A percentile compares a stretch with the other conserved stretches of the same genome.
phyloP scores from a whole-genome alignment of 1,284 basidiomycete species.

The Rhodofomes roseus region DNA sequence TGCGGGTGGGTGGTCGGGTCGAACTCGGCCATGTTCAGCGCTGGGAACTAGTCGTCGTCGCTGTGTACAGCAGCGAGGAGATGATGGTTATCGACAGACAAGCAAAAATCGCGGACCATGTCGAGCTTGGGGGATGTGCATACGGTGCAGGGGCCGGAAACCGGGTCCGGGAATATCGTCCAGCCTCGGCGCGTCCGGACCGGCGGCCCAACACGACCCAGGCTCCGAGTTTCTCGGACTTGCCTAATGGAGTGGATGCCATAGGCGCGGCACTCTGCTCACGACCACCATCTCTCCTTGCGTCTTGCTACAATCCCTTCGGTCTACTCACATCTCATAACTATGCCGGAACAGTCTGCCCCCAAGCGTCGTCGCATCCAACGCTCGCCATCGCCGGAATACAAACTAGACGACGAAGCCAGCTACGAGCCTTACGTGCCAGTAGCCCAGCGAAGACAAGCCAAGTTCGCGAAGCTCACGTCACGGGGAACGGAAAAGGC shows the following conservation, averaged over 20 bases:
- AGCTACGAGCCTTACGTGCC: constrained; percentile 87
- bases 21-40: constrained; percentile 44
- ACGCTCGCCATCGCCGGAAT: constrained; percentile 59
- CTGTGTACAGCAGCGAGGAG: neutral
- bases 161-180: neutral
- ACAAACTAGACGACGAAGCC: constrained; percentile 61
- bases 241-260: neutral
- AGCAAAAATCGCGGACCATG: neutral
- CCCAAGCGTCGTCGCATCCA: constrained; percentile 32
- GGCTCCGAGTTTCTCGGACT: neutral
- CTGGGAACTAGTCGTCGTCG: neutral
- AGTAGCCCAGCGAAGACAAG: constrained; percentile 80
- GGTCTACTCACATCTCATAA: too few species aligned
- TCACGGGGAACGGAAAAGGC: constrained; percentile 54
- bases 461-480: constrained; percentile 74
- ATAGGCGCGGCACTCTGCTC: too few species aligned
- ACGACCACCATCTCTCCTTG: too few species aligned
- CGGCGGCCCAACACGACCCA: neutral
- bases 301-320: too few species aligned
- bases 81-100: constrained; percentile 2
- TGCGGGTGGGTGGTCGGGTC: constrained; percentile 69
- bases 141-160: neutral
- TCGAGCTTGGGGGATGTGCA: neutral
- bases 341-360: constrained; percentile 15
- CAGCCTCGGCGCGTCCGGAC: neutral